Base-by-base conservation (phyloP, 1,284 basidiomycete species). In the Inonotus obliquus region DNA sequence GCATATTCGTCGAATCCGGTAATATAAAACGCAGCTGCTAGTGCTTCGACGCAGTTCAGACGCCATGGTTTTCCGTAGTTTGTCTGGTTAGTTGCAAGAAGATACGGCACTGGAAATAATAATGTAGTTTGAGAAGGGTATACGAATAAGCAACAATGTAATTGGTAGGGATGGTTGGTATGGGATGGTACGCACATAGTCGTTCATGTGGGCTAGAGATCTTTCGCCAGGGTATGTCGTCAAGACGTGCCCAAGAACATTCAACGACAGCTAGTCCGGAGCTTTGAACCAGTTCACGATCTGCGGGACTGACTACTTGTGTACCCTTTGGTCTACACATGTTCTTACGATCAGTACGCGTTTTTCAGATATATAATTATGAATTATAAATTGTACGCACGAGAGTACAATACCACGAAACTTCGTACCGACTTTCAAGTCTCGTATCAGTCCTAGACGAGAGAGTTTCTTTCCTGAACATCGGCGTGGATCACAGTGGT, bases 41-140 rank as follows among this genome's bases (percentile, higher is more conserved):
- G 81, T 0, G 96, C 96, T 74, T 97, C 95, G 23, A 92, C 94
- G 65, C 94, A 96, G 70, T 92, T 96, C 51, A 96, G 76, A 45
- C 89, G 78, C 92, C 92, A 94, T 2, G 94, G 95, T 71, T 94
- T 94, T 21, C 96, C 96, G 67, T 97, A 98, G 73, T 98, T 97
- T 35, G 94, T 92, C 0, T 93, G 94, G 72, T 98, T 98, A 0
- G 92, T 91, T 0, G 95, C 95, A 54, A 97, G 75, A 35, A 98
- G 82, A 72, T 96, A 97, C 0, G 95, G 95, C 32, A 98, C 94
- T 97, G 63, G 21, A 37, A 51, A 51, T 23, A 57, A 25, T 32
- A 44, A 41, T 25, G 19, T n/a, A n/a, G 19, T 17, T 21, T 9
- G n/a, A 17, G 17, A 17, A n/a, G 17, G 17, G 17, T 14, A 44